Evolutionary conservation across 2,329 filamentous ascomycete species (phyloP), one percentile per base, ranked within the genome.

Genomic region (Piedraia hortae): DNA sequence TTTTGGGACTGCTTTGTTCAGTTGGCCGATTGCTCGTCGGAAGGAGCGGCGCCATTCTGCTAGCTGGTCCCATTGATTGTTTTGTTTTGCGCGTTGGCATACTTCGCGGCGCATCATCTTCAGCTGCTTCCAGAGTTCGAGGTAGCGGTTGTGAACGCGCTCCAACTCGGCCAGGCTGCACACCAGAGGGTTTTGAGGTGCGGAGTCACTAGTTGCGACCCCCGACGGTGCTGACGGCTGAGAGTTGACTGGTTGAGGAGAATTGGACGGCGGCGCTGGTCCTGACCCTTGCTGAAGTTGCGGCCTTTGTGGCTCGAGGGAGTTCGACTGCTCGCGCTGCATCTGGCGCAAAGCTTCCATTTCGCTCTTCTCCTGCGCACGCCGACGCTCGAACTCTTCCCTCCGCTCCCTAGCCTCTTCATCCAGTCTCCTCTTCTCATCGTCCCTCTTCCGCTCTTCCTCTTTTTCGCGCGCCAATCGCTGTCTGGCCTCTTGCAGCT

Each of bases 11-110:
- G 20, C 18, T 20, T 56, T 57, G 2, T 65, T 69, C 13, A 78
- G 46, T 39, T 85, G 73, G 4, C 75, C 74, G 24, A 82, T 57
- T 10, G 58, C 64, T 34, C 68, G 71, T 17, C 60, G 59, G 23
- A 85, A 64, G 18, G 66, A 59, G 26, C 74, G 24, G 18, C 74
- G 58, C 53, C 73, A 63, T 24, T 75, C 61, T 22, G 55, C 52
- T 42, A 74, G 75, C 13, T 15, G 12, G 15, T 26, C 21, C 12
- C 78, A 45, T n/a, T n/a, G n/a, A n/a, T n/a, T n/a, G n/a, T n/a
- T n/a, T n/a, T n/a, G n/a, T 2, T 37, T 23, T 44, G 34, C 11
- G 50, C 26, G 47, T 34, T 63, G 62, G 4, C 53, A 53, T 23
- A 72, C 46, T 16, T 56, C 53, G 27, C 59, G 40, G 8, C 62